phyloP scores from a whole-genome alignment of 2,329 filamentous ascomycete genomes.

The Aspergillus floridensis region DNA sequence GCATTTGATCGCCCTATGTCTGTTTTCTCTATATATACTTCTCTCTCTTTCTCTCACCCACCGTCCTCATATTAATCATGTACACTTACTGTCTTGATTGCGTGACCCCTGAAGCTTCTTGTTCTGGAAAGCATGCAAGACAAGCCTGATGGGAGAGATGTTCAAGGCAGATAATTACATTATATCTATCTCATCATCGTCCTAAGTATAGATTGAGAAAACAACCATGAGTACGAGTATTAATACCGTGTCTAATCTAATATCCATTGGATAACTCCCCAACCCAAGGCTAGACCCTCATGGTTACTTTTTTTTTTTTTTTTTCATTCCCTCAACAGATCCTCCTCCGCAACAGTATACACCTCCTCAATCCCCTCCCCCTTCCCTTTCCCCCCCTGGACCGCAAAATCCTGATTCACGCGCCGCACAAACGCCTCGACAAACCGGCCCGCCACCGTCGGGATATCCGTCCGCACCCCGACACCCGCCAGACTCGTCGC shows the following conservation, averaged over 20 bases:
- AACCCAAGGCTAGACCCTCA: neutral
- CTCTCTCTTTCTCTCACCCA: neutral
- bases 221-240: no score
- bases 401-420: conserved; percentile 37
- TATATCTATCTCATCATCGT: neutral
- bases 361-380: conserved; percentile 41
- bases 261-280: neutral
- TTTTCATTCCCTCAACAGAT: conserved; percentile 20
- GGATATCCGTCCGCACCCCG: conserved; percentile 30
- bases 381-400: conserved; percentile 23
- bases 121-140: conserved; percentile 3
- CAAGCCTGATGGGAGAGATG: neutral
- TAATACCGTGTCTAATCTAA: no score
- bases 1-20: conserved; percentile 8
- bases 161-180: neutral
- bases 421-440: conserved; percentile 39
- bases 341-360: conserved; percentile 37
- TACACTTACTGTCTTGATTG: conserved; percentile 16
- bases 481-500: conserved; percentile 71
- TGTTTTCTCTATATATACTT: conserved; percentile 23
- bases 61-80: conserved; percentile 9
- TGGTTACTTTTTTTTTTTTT: neutral
- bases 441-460: conserved; percentile 42
- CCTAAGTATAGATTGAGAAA: neutral
- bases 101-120: neutral